These are phyloP conservation scores for Phytophthora litchii DNA, from an alignment of 352 stramenopile genomes.

Conservation along the genomic window DNA sequence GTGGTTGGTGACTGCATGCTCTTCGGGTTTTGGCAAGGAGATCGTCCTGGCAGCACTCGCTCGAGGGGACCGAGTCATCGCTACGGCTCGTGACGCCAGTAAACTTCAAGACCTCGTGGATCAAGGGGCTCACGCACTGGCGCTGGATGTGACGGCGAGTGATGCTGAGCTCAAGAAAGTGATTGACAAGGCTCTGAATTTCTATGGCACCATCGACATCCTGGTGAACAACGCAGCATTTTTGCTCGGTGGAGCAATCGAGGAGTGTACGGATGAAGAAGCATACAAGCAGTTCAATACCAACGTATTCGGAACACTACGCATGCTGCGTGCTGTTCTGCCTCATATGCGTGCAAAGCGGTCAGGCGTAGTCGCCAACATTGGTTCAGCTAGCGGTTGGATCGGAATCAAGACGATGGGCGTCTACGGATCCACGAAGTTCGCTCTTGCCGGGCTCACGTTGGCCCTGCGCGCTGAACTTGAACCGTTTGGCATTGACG, in stretches of 20 bases:
- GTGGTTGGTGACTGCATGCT: slow-evolving; percentile 62
- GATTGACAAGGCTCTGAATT: slow-evolving; percentile 32
- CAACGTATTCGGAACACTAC: slow-evolving; percentile 48
- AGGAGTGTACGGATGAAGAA: slow-evolving; percentile 50
- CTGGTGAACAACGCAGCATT: slow-evolving; percentile 62
- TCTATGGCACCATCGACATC: slow-evolving; percentile 58
- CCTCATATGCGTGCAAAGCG: slow-evolving; percentile 50
- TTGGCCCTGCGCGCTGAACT: slow-evolving; percentile 41
- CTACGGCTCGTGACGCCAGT: slow-evolving; percentile 43
- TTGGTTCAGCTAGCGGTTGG: slow-evolving; percentile 40
- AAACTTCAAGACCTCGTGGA: slow-evolving; percentile 45
- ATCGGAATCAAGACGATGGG: slow-evolving; percentile 35
- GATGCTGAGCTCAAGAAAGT: slow-evolving; percentile 37
- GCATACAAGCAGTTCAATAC: slow-evolving; percentile 44
- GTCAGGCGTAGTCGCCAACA: slow-evolving; percentile 52
- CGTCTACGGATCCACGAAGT: slow-evolving; percentile 50
- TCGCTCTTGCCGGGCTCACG: slow-evolving; percentile 43
- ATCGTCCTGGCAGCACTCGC: slow-evolving; percentile 50
- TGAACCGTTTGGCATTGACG: slow-evolving; percentile 44
- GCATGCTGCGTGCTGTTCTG: slow-evolving; percentile 43
- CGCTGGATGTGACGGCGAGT: slow-evolving; percentile 52
- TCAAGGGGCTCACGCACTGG: slow-evolving; percentile 30
- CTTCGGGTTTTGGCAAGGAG: slow-evolving; percentile 51
- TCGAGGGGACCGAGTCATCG: slow-evolving; percentile 53
- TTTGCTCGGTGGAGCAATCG: slow-evolving; percentile 46